These are phyloP conservation scores for Beauveria bassiana DNA, from an alignment of 2,329 filamentous ascomycete species.

Conservation along the genomic window DNA sequence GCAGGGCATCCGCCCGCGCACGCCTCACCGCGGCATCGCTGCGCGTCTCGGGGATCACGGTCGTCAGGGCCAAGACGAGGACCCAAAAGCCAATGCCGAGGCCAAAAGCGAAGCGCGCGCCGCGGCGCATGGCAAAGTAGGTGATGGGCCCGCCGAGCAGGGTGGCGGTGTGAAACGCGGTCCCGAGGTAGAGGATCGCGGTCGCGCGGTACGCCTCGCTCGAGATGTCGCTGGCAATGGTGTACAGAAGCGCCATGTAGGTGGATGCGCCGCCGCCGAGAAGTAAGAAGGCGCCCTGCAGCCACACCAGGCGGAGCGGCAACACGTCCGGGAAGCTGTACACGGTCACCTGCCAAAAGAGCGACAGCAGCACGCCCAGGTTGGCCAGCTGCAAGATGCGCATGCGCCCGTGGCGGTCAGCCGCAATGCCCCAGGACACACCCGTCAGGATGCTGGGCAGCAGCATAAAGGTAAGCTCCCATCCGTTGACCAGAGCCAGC, in stretches of 20 bases:
- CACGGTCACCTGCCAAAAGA: constrained; percentile 2
- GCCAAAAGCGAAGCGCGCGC: constrained; percentile 10
- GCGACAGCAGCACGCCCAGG: constrained; percentile 10
- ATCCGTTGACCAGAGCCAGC: constrained; percentile 16
- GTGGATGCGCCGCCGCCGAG: constrained; percentile 16
- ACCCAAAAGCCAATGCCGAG: constrained; percentile 10
- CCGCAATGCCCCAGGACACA: constrained; percentile 16
- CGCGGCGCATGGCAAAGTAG: constrained; percentile 14
- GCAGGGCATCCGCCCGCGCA: constrained; percentile 1
- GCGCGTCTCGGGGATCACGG: constrained; percentile 14
- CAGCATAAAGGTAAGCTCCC: constrained; percentile 15
- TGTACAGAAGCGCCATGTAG: constrained; percentile 15
- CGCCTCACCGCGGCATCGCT: not conserved
- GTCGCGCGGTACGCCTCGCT: constrained; percentile 11
- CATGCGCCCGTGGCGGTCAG: constrained; percentile 15
- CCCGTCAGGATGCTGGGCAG: constrained; percentile 16
- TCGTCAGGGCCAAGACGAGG: constrained; percentile 6
- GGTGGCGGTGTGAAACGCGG: constrained; percentile 10
- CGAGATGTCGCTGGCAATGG: constrained; percentile 14
- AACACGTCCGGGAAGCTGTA: constrained; percentile 13
- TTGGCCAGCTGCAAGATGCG: constrained; percentile 14
- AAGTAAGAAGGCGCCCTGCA: constrained; percentile 13
- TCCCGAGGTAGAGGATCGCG: constrained; percentile 15
- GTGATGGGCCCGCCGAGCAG: constrained; percentile 15
- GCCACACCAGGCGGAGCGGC: constrained; percentile 14